Conservation (phyloP, 1,284 basidiomycete species). For the Athelia sp. region DNA sequence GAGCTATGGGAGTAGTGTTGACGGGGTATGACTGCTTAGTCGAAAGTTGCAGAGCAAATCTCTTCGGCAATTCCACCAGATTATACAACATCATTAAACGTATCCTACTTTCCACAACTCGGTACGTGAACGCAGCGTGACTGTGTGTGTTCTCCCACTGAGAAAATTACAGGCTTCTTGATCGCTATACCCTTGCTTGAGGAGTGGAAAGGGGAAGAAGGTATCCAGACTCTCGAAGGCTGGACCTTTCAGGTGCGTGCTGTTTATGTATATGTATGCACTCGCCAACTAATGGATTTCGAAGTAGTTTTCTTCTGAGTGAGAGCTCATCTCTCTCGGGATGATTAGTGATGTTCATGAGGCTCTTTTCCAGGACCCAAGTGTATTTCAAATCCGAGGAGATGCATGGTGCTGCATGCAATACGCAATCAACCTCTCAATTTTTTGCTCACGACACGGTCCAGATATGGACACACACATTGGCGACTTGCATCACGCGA, state of each 20-base stretch:
- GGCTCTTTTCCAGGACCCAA: conserved; percentile 46
- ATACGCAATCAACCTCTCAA: conserved; percentile 5
- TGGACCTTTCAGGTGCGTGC: conserved; percentile 72
- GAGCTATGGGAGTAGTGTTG: too few relatives aligned
- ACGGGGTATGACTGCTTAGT: too few relatives aligned
- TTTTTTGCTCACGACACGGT: conserved; percentile 3
- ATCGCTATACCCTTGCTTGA: conserved; percentile 73
- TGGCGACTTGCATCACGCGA: conserved; percentile 78
- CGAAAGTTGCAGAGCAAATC: conserved; percentile 40
- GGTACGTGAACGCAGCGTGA: conserved; percentile 40
- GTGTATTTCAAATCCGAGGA: conserved; percentile 81
- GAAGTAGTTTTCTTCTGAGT: conserved; percentile 85
- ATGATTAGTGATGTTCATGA: too few relatives aligned
- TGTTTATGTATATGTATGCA: too few relatives aligned
- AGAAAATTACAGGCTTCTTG: conserved; percentile 54
- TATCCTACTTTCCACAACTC: conserved; percentile 93
- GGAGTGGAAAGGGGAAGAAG: conserved; percentile 58
- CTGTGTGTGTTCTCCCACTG: background rate
- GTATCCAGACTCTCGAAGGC: conserved; percentile 57
- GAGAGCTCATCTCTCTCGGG: conserved; percentile 22
- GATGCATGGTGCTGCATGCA: conserved; percentile 64
- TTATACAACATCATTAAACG: conserved; percentile 67
- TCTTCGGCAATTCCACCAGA: conserved; percentile 36
- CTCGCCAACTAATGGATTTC: too few relatives aligned
- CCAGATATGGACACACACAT: conserved; percentile 76